Evolutionary conservation across 2,329 filamentous ascomycete species (phyloP), one percentile per base, ranked within the genome.

Genomic region (Ophiocordyceps sinensis): DNA sequence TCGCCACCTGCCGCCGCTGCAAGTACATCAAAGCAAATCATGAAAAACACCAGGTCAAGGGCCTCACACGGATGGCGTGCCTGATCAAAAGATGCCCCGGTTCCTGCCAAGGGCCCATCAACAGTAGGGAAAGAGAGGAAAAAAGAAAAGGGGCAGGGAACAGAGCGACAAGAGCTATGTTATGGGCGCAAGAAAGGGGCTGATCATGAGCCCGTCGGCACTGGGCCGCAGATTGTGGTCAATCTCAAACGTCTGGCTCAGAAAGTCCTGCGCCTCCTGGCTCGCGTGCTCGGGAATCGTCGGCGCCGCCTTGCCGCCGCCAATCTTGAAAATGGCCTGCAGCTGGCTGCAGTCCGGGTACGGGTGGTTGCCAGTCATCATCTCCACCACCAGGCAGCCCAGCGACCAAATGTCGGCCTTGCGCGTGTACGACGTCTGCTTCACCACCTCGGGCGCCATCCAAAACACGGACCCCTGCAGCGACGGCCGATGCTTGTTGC

Each of bases 321-420:
- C 88, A 58, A 98, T 96, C 67, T 94, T 94, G 71, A 98, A 98
- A 55, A 98, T 95, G 45, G 91, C 91, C 60, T 98, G 91, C 47
- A 98, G 70, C 62, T 98, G 93, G 45, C 85, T 93, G 68, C 87
- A 94, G 64, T 94, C 89, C 0, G 91, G 91, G 71, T 95, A 95
- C 1, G 91, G 91, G 58, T 96, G 91, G 36, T 79, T 83, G 42
- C 91, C 91, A 12, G 91, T 96, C 72, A 96, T 94, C 91, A 98
- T 98, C 67, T 98, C 91, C 21, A 98, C 89, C 13, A 98, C 86
- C 40, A 98, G 70, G 59, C 91, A 98, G 29, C 91, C 91, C 21
- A 98, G 75, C 37, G 86, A 94, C 91, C 91, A 98, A 52, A 98
- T 98, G 55, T 98, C 91, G 13, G 91, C 91, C 66, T 96, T 96